These are phyloP conservation scores for Didymella glomerata DNA, from an alignment of 2,329 filamentous ascomycete species.

Conservation along the genomic window DNA sequence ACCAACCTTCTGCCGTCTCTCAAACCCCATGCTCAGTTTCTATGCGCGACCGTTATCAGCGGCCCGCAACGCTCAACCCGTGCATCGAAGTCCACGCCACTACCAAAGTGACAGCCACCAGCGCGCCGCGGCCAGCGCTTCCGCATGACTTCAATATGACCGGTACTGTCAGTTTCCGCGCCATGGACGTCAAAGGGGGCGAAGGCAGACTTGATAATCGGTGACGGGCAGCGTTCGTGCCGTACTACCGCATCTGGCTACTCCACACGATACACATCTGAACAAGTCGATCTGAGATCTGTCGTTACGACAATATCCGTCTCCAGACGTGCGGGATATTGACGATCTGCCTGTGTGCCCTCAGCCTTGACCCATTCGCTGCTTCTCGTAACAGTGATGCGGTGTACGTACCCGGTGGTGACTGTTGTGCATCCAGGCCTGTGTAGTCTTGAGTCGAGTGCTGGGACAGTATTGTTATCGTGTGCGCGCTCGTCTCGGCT, in stretches of 20 bases:
- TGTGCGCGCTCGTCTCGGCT: slow-evolving; percentile 9
- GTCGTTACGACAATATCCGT: slow-evolving; percentile 19
- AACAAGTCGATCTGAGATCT: slow-evolving; percentile 9
- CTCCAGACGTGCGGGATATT: slow-evolving; percentile 7
- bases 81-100: not conserved
- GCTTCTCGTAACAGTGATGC: not conserved
- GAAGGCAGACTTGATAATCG: not conserved
- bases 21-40: not conserved
- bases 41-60: slow-evolving; percentile 6
- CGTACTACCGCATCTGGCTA: slow-evolving; percentile 5
- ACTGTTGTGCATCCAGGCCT: slow-evolving; percentile 4
- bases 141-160: slow-evolving; percentile 9
- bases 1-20: not conserved
- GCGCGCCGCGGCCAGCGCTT: not conserved
- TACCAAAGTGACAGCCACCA: not conserved
- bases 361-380: slow-evolving; percentile 4
- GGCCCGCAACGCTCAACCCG: not conserved
- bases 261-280: not conserved
- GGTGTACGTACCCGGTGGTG: not conserved
- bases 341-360: slow-evolving; percentile 6
- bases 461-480: slow-evolving; percentile 10
- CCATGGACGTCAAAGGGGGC: not conserved
- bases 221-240: slow-evolving; percentile 1
- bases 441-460: slow-evolving; percentile 2
- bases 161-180: slow-evolving; percentile 1